phyloP scores from a whole-genome alignment of 2,329 filamentous ascomycete species.

The Scortechinia acanthostroma region DNA sequence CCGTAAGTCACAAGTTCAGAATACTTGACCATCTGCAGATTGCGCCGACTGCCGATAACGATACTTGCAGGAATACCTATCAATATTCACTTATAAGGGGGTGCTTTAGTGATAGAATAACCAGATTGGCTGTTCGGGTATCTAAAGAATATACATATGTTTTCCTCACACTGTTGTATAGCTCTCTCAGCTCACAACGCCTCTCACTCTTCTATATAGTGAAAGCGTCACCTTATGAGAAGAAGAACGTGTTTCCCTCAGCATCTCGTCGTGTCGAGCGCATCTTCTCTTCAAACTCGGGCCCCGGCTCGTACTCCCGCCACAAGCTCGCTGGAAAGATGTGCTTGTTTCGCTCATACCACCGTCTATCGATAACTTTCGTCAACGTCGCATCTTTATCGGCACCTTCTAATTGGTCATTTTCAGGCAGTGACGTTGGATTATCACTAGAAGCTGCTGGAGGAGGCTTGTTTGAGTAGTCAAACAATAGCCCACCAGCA shows the following conservation, averaged over 20 bases:
- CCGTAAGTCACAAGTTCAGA: too few species aligned
- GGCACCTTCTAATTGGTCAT: constrained; percentile 64
- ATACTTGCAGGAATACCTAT: too few species aligned
- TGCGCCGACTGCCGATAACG: too few species aligned
- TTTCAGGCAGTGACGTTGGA: constrained; percentile 25
- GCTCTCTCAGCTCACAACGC: too few species aligned
- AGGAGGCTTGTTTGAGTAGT: constrained; percentile 53
- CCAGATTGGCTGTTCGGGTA: too few species aligned
- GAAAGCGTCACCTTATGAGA: not conserved
- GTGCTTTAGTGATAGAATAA: too few species aligned
- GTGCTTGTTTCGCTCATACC: constrained; percentile 97
- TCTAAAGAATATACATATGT: too few species aligned
- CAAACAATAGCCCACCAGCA: constrained; percentile 67
- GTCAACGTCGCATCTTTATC: constrained; percentile 73
- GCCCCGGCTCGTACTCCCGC: constrained; percentile 88
- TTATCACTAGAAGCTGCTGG: constrained; percentile 5
- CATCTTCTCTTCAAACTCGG: constrained; percentile 72
- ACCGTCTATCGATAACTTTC: constrained; percentile 90
- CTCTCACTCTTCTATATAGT: too few species aligned
- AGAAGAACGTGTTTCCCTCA: constrained; percentile 91
- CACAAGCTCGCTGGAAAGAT: constrained; percentile 94
- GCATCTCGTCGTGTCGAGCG: constrained; percentile 57
- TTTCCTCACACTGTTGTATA: too few species aligned
- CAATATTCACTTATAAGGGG: too few species aligned
- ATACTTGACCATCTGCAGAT: too few species aligned